Evolutionary conservation across 2,329 filamentous ascomycete species (phyloP), one percentile per base, ranked within the genome.

Genomic region (Fusarium hainanense): DNA sequence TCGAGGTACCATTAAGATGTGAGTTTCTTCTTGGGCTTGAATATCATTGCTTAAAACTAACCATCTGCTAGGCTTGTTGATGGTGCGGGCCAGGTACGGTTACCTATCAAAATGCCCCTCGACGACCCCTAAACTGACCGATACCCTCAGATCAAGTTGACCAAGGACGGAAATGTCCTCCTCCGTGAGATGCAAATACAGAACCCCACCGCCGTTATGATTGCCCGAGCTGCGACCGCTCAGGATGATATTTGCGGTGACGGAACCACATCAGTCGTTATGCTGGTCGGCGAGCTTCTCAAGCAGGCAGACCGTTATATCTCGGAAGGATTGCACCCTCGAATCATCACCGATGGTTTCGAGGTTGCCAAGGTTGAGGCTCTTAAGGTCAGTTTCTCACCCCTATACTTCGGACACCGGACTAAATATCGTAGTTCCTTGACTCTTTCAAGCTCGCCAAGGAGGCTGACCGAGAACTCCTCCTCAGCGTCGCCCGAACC

Each of bases 201-300:
- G 84, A 98, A 98, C 82, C 96, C 96, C 28, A 99, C 96, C 37
- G 96, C 96, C 72, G 96, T 96, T 68, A 91, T 91, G 89, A 91
- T 91, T 80, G 89, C 89, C 60, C 84, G 89, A 79, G 94, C 95
- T 76, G 96, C 96, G 61, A 99, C 96, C 40, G 96, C 96, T 73
- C 95, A 99, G 81, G 96, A 99, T 81, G 96, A 99, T 77, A 99
- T 99, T 75, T 97, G 93, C 75, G 96, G 96, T 77, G 96, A 99
- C 81, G 96, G 96, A 77, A 99, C 96, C 75, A 99, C 96, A 43
- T 98, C 94, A 48, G 95, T 98, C 30, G 96, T 99, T 54, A 84
- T 99, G 75, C 84, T 98, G 79, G 94, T 99, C 54, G 96, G 96
- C 80, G 96, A 99, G 85, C 89, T 99, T 65, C 84, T 99, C 78